Base-by-base conservation (phyloP, 1,284 basidiomycete species). In the Melanopsichium pennsylvanicum region DNA sequence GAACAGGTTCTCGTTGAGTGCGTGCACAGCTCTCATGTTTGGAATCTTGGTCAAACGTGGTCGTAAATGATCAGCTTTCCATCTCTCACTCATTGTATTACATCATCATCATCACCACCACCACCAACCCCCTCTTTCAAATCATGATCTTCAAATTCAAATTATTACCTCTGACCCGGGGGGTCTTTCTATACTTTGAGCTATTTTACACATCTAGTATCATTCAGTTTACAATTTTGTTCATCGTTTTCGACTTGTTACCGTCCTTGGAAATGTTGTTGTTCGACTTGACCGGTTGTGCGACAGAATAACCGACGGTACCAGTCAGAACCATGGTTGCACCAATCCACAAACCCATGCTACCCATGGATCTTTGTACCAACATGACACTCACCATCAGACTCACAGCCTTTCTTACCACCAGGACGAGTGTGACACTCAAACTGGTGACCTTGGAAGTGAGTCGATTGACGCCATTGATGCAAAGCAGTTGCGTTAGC, bases 391-490 rank as follows among this genome's bases (percentile, higher is more conserved):
- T 90, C 66, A 96, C 86, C 13, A 90, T 83, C 15, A 96, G 84
- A 50, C 91, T 93, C 15, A 88, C 84, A 1, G 93, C 93, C 81
- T 97, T 97, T 44, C 93, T 86, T 18, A 97, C 87, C 33, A 92
- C 92, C 43, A 96, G 85, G 13, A 95, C 86, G 47, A 97, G 87
- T 11, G 92, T 93, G 26, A 96, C 93, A 0, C 88, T 91, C 10
- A 95, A 85, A 7, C 89, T 86, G 38, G 87, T 88, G 4, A 94
- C 90, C 37, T 81, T 78, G 22, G 83, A 69, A 1, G 92, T 93
- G 54, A 97, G 85, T 32, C 90, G 85, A 78, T 97, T 89, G 36
- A 96, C 93, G 32, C 93, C 94, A 2, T 91, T 85, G n/a, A 91
- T 89, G 81, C 93, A 97, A 13, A 95, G 62, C 2, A 93, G 85